Percentiles rank a stretch among this genome's conserved stretches.
phyloP scores from a whole-genome alignment of 495 filamentous ascomycete genomes.

The Talaromyces adpressus region DNA sequence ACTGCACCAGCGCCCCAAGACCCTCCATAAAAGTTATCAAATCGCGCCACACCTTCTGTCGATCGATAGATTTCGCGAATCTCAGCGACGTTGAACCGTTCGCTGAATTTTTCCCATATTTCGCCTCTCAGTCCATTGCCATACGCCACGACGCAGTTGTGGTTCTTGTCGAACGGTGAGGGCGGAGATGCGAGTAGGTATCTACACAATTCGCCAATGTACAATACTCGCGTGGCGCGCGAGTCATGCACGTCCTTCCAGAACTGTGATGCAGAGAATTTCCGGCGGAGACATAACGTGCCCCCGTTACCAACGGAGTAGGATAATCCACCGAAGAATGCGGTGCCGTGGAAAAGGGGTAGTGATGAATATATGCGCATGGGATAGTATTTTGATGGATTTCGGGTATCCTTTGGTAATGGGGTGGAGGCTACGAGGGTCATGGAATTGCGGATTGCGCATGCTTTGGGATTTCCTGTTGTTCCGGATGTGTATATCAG shows the following conservation, averaged over 20 bases:
- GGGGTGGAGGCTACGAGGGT: conserved; percentile 37
- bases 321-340: conserved; percentile 58
- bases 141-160: conserved; percentile 67
- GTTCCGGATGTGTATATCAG: conserved; percentile 86
- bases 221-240: conserved; percentile 78
- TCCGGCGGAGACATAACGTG: conserved; percentile 48
- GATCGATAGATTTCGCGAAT: conserved; percentile 88
- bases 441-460: conserved; percentile 61
- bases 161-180: conserved; percentile 63
- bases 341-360: conserved; percentile 84
- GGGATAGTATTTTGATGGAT: conserved; percentile 35
- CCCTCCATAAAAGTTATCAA: conserved; percentile 70
- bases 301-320: conserved; percentile 33
- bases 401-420: conserved; percentile 25
- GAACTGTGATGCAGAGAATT: conserved; percentile 82
- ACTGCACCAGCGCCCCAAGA: conserved; percentile 72
- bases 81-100: conserved; percentile 72
- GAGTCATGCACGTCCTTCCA: conserved; percentile 75
- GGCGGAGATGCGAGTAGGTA: conserved; percentile 78
- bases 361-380: conserved; percentile 85
- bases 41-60: conserved; percentile 69
- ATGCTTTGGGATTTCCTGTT: conserved; percentile 87
- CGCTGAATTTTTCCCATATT: conserved; percentile 81
- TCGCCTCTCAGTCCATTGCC: conserved; percentile 91
- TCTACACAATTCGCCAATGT: conserved; percentile 89